Evolutionary conservation across 148 eudicot species (phyloP).

Genomic region (Rhododendron kiyosumense): DNA sequence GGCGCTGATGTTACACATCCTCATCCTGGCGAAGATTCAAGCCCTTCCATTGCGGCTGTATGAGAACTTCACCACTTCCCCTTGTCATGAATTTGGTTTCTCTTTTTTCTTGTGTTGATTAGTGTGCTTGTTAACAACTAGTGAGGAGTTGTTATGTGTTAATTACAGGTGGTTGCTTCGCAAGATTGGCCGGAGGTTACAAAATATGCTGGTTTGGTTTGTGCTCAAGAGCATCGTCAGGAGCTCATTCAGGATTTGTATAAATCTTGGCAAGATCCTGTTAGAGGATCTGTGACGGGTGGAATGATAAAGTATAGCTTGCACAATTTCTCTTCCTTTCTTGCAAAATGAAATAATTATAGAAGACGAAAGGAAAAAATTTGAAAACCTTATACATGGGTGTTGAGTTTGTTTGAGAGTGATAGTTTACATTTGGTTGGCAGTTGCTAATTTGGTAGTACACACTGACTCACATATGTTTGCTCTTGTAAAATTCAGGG

Average conservation of each 20-base stretch:
- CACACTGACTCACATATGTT: background rate
- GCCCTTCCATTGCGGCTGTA: slow-evolving; percentile 81
- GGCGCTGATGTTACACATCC: slow-evolving; percentile 90
- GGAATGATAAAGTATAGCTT: slow-evolving; percentile 67
- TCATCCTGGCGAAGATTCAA: slow-evolving; percentile 79
- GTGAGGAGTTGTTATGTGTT: background rate
- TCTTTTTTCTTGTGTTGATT: background rate
- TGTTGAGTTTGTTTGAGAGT: background rate
- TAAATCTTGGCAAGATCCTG: slow-evolving; percentile 64
- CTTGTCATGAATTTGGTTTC: background rate
- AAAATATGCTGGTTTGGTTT: slow-evolving; percentile 70
- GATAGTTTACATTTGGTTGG: background rate
- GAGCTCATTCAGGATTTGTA: slow-evolving; percentile 71
- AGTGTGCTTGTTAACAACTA: background rate
- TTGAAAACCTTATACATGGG: background rate
- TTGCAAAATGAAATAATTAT: background rate
- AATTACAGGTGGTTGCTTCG: slow-evolving; percentile 66
- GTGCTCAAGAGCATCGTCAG: slow-evolving; percentile 78
- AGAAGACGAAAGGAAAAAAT: background rate
- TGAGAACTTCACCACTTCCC: slow-evolving; percentile 10
- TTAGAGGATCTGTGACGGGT: slow-evolving; percentile 47
- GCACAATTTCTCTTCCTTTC: background rate
- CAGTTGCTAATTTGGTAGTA: background rate
- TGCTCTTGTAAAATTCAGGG: slow-evolving; percentile 37
- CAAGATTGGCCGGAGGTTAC: slow-evolving; percentile 88